Conservation (phyloP, 345 rosid genomes). For the Noccaea bulbosa region DNA sequence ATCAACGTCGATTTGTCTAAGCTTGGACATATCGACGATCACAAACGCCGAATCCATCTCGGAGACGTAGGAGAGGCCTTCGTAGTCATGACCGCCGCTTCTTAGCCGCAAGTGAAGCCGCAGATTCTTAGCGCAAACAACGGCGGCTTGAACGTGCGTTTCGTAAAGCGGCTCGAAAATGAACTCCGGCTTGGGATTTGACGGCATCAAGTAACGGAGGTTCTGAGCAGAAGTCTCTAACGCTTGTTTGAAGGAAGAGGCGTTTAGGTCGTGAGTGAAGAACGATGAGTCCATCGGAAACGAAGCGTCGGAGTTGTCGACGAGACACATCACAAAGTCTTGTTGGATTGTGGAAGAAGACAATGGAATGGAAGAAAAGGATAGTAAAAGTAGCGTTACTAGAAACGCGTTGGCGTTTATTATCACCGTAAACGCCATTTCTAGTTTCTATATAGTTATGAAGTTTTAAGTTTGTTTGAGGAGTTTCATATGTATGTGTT, state of each 20-base stretch:
- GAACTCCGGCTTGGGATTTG: conserved; percentile 63
- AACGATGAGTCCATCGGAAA: conserved; percentile 41
- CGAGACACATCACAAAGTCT: conserved; percentile 54
- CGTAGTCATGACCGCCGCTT: conserved; percentile 81
- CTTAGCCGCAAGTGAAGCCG: conserved; percentile 59
- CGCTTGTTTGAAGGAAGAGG: conserved; percentile 47
- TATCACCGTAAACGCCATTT: conserved; percentile 31
- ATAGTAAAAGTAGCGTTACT: conserved; percentile 14
- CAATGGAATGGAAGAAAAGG: conserved; percentile 25
- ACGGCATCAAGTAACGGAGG: conserved; percentile 52
- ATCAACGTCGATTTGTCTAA: conserved; percentile 60
- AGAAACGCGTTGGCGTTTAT: conserved; percentile 36
- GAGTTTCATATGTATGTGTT: conserved; percentile 26
- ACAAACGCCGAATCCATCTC: conserved; percentile 59
- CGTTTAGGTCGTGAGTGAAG: conserved; percentile 48
- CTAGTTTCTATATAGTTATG: background rate
- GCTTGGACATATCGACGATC: conserved; percentile 58
- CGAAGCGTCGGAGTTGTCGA: conserved; percentile 47
- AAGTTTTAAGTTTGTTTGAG: conserved; percentile 23
- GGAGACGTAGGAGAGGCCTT: conserved; percentile 69
- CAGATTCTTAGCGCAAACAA: conserved; percentile 60
- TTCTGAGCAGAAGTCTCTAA: conserved; percentile 61
- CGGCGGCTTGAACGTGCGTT: conserved; percentile 71
- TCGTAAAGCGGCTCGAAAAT: conserved; percentile 60
- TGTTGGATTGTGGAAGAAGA: conserved; percentile 46